Conservation (phyloP, 2,329 filamentous ascomycete genomes). For the Sporothrix variecibatus region DNA sequence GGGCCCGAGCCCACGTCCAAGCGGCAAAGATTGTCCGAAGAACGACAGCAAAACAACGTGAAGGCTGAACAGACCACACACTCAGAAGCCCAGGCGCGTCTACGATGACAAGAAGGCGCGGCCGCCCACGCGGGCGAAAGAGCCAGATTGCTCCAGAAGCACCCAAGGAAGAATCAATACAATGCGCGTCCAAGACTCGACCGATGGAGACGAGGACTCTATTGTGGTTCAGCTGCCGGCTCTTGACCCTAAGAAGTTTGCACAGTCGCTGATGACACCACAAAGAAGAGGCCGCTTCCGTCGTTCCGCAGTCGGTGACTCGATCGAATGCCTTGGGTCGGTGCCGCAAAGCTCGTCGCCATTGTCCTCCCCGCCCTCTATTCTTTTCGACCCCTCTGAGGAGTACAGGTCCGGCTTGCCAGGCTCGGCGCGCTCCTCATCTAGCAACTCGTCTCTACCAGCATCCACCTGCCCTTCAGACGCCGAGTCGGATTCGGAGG, state of each 20-base stretch:
- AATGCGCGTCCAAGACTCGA: background rate
- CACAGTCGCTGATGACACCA: slow-evolving; percentile 31
- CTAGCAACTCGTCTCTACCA: slow-evolving; percentile 40
- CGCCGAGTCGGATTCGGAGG: slow-evolving; percentile 42
- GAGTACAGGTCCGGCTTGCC: slow-evolving; percentile 36
- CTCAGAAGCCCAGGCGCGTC: background rate
- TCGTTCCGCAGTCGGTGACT: slow-evolving; percentile 30
- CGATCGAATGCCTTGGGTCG: slow-evolving; percentile 30
- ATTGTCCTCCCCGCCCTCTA: slow-evolving; percentile 57
- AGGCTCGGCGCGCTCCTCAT: slow-evolving; percentile 40
- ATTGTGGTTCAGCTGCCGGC: slow-evolving; percentile 27
- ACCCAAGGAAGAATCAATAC: background rate
- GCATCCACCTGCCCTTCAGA: slow-evolving; percentile 23
- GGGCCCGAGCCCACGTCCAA: slow-evolving; percentile 35
- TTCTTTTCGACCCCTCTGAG: slow-evolving; percentile 55
- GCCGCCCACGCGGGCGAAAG: background rate
- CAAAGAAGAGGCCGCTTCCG: slow-evolving; percentile 28
- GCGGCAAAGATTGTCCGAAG: slow-evolving; percentile 38
- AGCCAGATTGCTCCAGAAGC: background rate
- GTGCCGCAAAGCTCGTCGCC: slow-evolving; percentile 51
- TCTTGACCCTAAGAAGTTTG: slow-evolving; percentile 8
- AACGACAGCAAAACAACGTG: background rate
- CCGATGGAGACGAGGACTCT: background rate
- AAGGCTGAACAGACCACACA: background rate
- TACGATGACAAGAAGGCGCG: background rate